Conservation (phyloP, 192 early-diverging fungal species). For the Lobosporangium transversale region DNA sequence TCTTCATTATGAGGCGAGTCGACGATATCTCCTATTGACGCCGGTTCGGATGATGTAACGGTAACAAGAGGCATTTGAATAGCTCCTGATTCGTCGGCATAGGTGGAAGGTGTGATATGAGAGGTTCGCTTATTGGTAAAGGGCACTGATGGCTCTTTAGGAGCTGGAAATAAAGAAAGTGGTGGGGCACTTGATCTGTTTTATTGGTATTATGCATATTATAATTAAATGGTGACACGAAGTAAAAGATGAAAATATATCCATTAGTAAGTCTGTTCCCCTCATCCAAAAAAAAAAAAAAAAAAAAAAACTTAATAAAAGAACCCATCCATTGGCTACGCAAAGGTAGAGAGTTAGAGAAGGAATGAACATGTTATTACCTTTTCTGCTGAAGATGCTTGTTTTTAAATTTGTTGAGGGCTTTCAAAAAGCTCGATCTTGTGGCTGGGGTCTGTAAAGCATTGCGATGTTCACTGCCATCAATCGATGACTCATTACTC, state of each 20-base stretch:
- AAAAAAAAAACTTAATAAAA: too few species aligned
- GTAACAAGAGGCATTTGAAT: too few species aligned
- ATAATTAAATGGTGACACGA: background rate
- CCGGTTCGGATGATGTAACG: too few species aligned
- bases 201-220: background rate
- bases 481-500: too few species aligned
- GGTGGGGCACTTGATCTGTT: constrained; percentile 32
- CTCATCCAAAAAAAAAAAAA: background rate
- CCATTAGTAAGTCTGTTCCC: background rate
- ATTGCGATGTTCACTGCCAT: too few species aligned
- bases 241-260: background rate
- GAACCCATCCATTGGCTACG: background rate
- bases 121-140: constrained; percentile 16
- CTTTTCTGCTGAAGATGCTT: constrained; percentile 44
- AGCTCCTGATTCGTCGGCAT: constrained; percentile 3
- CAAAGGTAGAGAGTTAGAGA: background rate
- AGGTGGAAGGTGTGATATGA: constrained; percentile 32
- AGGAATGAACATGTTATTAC: background rate
- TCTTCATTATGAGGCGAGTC: background rate
- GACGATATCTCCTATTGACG: too few species aligned
- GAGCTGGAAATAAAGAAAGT: background rate
- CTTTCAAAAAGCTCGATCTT: constrained; percentile 37
- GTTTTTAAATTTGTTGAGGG: constrained; percentile 25
- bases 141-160: background rate
- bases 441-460: too few species aligned